These are phyloP conservation scores for Hygrocybe coccinea DNA, from an alignment of 768 basidiomycete genomes.

Conservation along the genomic window DNA sequence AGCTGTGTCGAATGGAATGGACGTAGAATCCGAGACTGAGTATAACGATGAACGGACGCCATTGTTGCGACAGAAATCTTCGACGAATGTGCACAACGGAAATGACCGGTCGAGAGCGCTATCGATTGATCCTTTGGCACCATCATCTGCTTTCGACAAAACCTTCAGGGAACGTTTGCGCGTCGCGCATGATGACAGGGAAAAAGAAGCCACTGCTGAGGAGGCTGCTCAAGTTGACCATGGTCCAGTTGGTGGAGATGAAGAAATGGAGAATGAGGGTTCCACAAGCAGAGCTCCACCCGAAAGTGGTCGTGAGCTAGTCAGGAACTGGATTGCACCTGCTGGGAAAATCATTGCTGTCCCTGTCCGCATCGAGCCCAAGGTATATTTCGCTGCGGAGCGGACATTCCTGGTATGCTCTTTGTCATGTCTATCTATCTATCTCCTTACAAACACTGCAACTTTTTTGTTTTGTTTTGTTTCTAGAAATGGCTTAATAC, in stretches of 20 bases:
- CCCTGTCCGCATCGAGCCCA: constrained; percentile 95
- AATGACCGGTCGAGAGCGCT: constrained; percentile 35
- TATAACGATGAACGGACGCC: constrained; percentile 31
- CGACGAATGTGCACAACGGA: constrained; percentile 16
- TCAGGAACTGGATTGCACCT: constrained; percentile 71
- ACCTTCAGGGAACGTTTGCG: constrained; percentile 66
- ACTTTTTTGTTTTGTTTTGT: too few relatives aligned
- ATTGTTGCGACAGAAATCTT: constrained; percentile 28
- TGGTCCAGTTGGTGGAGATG: constrained; percentile 8
- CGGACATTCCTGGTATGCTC: constrained; percentile 86
- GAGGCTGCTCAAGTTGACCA: constrained; percentile 37
- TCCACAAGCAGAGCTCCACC: constrained; percentile 9
- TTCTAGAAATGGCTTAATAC: constrained; percentile 84
- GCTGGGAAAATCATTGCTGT: constrained; percentile 86
- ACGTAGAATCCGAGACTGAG: constrained; percentile 24
- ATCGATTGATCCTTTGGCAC: constrained; percentile 83
- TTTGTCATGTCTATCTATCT: neutral
- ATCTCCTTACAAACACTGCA: too few relatives aligned
- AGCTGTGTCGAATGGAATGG: constrained; percentile 12
- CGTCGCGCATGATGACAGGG: constrained; percentile 31
- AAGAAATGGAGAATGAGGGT: constrained; percentile 7
- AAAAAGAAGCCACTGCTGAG: constrained; percentile 34
- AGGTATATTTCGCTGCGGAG: constrained; percentile 95
- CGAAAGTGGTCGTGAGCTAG: constrained; percentile 34
- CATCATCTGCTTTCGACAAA: constrained; percentile 79